Base-by-base conservation (phyloP, 140 eudicot species). In the Erigeron philadelphicus region DNA sequence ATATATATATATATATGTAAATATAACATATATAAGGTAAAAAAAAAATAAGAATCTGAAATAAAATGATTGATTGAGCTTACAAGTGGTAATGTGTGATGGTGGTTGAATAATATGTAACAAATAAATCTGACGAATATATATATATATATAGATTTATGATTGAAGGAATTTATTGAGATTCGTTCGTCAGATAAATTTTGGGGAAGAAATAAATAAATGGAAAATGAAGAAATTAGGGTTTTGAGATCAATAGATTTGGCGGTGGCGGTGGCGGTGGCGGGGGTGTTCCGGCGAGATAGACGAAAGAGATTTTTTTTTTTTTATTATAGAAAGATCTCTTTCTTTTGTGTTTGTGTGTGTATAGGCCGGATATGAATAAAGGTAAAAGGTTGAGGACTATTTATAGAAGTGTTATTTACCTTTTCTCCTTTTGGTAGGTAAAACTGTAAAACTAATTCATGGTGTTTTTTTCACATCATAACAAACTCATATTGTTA, bases 271-370 rank as follows among this genome's bases (percentile, higher is more conserved):
- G 38, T 31, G 38, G 38, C 25, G 25, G 25, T 21, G 25, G 25
- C 5, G 38, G 38, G 4, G 38, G 38, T 31, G 38, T 53, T 76
- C 81, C 81, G 81, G 81, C 81, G 56, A 71, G 8, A 4, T 2
- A 31, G 76, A 43, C 54, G 81, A 76, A 76, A 76, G 81, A 76
- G 81, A 70, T 57, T 3, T 67, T 76, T 76, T 67, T 76, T 76
- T 21, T 0, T 21, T 21, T 21, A 31, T 31, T 31, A 31, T 2
- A 31, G 4, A 31, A 31, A 31, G 38, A 31, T 31, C 38, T 31
- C 38, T 31, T 31, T 31, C 38, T 31, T 31, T 31, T 31, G 25
- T 21, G 25, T 65, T 19, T 61, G 56, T 50, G 35, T n/a, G 75
- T 43, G 70, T 49, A 49, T 55, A 9, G 62, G 81, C 76, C 81